Percentiles rank a stretch among this genome's conserved stretches.
Evolutionary conservation across 2,329 filamentous ascomycete genomes (phyloP).

Genomic region (Tympanopsis confertula): DNA sequence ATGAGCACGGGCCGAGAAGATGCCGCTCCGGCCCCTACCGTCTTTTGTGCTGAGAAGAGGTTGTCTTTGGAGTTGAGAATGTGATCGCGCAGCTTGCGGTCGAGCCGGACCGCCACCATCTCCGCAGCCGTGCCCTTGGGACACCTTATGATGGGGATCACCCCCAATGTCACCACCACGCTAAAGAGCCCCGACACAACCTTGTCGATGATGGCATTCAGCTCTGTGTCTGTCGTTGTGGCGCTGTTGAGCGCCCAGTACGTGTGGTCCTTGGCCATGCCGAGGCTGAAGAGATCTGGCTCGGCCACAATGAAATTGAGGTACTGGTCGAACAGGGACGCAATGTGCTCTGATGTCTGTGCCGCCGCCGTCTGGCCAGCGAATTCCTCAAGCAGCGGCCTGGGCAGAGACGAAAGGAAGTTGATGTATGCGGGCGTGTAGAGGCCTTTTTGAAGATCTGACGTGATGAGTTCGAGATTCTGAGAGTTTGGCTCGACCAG

Average conservation of each 20-base stretch:
- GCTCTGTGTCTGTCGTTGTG: slow-evolving; percentile 76
- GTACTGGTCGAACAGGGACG: slow-evolving; percentile 92
- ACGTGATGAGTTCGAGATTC: slow-evolving; percentile 74
- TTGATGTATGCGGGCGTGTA: slow-evolving; percentile 95
- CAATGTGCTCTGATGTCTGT: slow-evolving; percentile 77
- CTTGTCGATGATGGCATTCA: slow-evolving; percentile 21
- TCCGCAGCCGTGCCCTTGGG: slow-evolving; percentile 87
- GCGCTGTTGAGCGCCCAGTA: slow-evolving; percentile 96
- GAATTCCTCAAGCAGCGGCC: slow-evolving; percentile 90
- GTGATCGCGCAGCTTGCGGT: slow-evolving; percentile 90
- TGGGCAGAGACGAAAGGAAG: slow-evolving; percentile 85
- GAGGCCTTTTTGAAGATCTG: slow-evolving; percentile 73
- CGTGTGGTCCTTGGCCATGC: slow-evolving; percentile 78
- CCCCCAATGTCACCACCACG: slow-evolving; percentile 33
- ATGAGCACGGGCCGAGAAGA: slow-evolving; percentile 78
- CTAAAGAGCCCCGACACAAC: neutral
- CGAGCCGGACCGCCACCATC: slow-evolving; percentile 84
- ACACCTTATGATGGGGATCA: slow-evolving; percentile 90
- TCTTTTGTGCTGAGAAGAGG: slow-evolving; percentile 62
- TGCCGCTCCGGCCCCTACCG: slow-evolving; percentile 50
- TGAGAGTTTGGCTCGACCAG: slow-evolving; percentile 80
- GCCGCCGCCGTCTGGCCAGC: slow-evolving; percentile 75
- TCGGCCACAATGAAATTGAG: slow-evolving; percentile 95
- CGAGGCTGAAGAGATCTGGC: slow-evolving; percentile 86
- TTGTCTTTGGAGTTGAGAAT: slow-evolving; percentile 97